Evolutionary conservation across 1,284 basidiomycete genomes (phyloP).

Genomic region (Phylloboletellus chloephorus): DNA sequence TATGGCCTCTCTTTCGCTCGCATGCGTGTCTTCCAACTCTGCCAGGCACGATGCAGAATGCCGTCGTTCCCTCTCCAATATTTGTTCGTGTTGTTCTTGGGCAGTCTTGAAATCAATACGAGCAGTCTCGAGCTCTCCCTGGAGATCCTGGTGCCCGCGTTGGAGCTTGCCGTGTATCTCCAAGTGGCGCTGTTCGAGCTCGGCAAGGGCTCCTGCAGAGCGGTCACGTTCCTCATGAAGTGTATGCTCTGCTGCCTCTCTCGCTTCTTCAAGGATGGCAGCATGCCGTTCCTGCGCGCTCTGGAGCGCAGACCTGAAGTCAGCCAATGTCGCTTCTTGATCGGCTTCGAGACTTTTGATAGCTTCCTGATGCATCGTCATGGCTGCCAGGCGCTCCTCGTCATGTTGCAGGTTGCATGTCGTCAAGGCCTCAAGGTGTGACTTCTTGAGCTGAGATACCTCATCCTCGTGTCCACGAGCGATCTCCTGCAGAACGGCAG

Average conservation of each 20-base stretch:
- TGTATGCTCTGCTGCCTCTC: slow-evolving; percentile 34
- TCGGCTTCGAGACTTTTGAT: slow-evolving; percentile 39
- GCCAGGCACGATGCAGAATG: slow-evolving; percentile 28
- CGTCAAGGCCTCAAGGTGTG: slow-evolving; percentile 39
- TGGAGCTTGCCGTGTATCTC: slow-evolving; percentile 29
- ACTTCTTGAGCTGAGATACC: slow-evolving; percentile 40
- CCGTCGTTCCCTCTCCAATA: slow-evolving; percentile 33
- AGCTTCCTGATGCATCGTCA: slow-evolving; percentile 38
- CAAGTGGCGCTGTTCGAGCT: slow-evolving; percentile 33
- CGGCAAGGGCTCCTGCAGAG: slow-evolving; percentile 36
- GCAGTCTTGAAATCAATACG: slow-evolving; percentile 13
- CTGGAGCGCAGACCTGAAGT: slow-evolving; percentile 40
- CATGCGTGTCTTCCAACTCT: slow-evolving; percentile 34
- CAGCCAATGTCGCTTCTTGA: slow-evolving; percentile 42
- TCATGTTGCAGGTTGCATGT: slow-evolving; percentile 27
- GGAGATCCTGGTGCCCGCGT: slow-evolving; percentile 23
- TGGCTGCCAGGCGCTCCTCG: slow-evolving; percentile 34
- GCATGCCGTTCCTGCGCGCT: slow-evolving; percentile 44
- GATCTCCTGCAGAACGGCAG: slow-evolving; percentile 47
- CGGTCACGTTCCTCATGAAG: slow-evolving; percentile 40
- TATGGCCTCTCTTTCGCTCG: slow-evolving; percentile 37
- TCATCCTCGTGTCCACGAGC: slow-evolving; percentile 53
- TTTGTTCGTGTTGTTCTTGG: slow-evolving; percentile 18
- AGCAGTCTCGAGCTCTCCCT: slow-evolving; percentile 25
- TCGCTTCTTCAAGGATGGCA: slow-evolving; percentile 37